Evolutionary conservation across 2,329 filamentous ascomycete species (phyloP).

Genomic region (Thermothelomyces thermophilus): DNA sequence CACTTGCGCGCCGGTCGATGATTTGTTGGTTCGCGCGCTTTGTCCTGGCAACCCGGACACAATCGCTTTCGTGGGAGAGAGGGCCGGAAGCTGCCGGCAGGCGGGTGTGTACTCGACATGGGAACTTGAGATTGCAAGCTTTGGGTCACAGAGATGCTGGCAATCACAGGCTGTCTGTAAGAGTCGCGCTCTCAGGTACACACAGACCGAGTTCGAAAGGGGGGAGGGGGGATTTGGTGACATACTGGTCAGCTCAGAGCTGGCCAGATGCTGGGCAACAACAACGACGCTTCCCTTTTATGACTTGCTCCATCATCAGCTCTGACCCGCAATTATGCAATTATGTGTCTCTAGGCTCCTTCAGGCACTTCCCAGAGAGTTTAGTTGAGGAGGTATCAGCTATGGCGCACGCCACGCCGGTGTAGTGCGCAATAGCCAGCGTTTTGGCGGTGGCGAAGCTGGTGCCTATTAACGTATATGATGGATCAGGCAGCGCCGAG

Average conservation of each 20-base stretch:
- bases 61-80: too few relatives aligned
- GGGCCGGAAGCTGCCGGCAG: too few relatives aligned
- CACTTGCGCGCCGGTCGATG: too few relatives aligned
- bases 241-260: slow-evolving; percentile 37
- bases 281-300: slow-evolving; percentile 38
- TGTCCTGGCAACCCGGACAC: too few relatives aligned
- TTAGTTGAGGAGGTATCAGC: slow-evolving; percentile 41
- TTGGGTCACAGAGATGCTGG: too few relatives aligned
- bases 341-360: slow-evolving; percentile 38
- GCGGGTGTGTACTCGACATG: too few relatives aligned
- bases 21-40: too few relatives aligned
- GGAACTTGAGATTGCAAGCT: too few relatives aligned
- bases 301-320: slow-evolving; percentile 36
- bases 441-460: slow-evolving; percentile 44
- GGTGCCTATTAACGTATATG: slow-evolving; percentile 39
- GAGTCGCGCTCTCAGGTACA: background rate
- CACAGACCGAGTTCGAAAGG: too few relatives aligned
- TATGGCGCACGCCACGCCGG: slow-evolving; percentile 39
- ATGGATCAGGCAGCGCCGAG: slow-evolving; percentile 42
- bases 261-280: slow-evolving; percentile 39
- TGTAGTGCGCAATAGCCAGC: too few relatives aligned
- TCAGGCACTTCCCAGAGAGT: slow-evolving; percentile 36
- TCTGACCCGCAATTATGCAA: too few relatives aligned
- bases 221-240: slow-evolving; percentile 30
- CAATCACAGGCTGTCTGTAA: too few relatives aligned